These are phyloP conservation scores for Juncus effusus DNA, from an alignment of 176 grass and related monocot genomes.

Conservation along the genomic window DNA sequence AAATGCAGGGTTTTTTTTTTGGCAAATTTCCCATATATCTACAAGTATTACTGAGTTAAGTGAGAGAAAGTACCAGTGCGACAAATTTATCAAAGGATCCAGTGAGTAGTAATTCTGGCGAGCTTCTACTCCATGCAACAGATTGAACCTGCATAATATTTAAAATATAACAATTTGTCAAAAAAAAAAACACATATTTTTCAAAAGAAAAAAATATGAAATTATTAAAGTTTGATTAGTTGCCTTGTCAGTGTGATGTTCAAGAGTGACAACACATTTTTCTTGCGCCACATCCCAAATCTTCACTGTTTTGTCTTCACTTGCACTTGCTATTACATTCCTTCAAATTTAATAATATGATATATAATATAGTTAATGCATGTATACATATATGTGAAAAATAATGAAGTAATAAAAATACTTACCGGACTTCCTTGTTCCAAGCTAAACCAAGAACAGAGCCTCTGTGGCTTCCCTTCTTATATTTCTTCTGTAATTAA, in stretches of 20 bases:
- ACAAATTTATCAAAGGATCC: conserved; percentile 94
- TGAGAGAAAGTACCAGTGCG: conserved; percentile 50
- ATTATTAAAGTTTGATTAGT: conserved; percentile 14
- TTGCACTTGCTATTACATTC: conserved; percentile 97
- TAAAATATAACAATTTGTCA: conserved; percentile 1
- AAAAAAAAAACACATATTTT: background rate
- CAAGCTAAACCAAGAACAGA: conserved; percentile 94
- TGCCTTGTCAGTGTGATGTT: conserved; percentile 90
- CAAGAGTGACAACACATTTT: conserved; percentile 67
- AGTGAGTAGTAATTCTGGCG: conserved; percentile 78
- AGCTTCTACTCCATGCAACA: conserved; percentile 64
- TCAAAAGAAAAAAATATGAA: background rate
- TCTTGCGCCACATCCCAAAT: conserved; percentile 75
- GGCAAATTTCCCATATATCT: no score
- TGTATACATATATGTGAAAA: background rate
- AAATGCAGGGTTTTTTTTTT: no score
- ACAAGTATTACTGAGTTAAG: background rate
- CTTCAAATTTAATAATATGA: conserved; percentile 18
- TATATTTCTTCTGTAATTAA: conserved; percentile 43
- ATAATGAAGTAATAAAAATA: conserved; percentile 5
- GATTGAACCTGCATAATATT: conserved; percentile 65
- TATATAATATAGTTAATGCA: no score
- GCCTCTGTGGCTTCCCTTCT: conserved; percentile 67
- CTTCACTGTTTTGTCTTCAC: conserved; percentile 77
- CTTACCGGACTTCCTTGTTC: conserved; percentile 90